Percentiles rank a stretch among this genome's conserved stretches.
These are phyloP conservation scores for Botrytis hyacinthi DNA, from an alignment of 2,329 filamentous ascomycete species.

Conservation along the genomic window DNA sequence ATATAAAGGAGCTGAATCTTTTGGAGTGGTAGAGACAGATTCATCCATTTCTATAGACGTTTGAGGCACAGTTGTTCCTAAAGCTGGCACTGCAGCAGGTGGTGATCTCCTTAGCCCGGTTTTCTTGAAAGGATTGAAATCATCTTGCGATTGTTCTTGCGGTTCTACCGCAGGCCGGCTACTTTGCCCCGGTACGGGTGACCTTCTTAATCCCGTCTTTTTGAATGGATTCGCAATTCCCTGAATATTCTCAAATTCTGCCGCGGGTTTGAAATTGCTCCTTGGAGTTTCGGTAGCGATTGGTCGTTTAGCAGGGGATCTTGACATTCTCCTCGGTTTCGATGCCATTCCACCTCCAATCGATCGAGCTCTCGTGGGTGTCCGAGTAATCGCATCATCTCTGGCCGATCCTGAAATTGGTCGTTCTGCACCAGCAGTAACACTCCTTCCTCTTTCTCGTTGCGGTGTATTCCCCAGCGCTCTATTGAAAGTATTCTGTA, in stretches of 20 bases:
- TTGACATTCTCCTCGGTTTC: slow-evolving; percentile 35
- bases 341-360: slow-evolving; percentile 29
- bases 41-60: not conserved
- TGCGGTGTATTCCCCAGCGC: slow-evolving; percentile 27
- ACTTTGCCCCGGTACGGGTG: slow-evolving; percentile 24
- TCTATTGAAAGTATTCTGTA: slow-evolving; percentile 34
- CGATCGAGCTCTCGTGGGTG: slow-evolving; percentile 22
- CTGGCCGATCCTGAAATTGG: slow-evolving; percentile 3
- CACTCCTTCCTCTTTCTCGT: slow-evolving; percentile 22
- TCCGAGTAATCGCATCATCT: slow-evolving; percentile 22
- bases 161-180: slow-evolving; percentile 1
- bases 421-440: slow-evolving; percentile 26
- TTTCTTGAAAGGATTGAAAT: slow-evolving; percentile 25
- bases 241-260: slow-evolving; percentile 15
- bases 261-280: slow-evolving; percentile 20
- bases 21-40: slow-evolving; percentile 21
- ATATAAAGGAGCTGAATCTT: slow-evolving; percentile 22
- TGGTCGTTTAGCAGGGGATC: slow-evolving; percentile 30
- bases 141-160: slow-evolving; percentile 18
- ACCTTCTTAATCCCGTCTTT: slow-evolving; percentile 35
- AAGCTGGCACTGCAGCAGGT: slow-evolving; percentile 7
- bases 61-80: not conserved
- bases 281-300: slow-evolving; percentile 16
- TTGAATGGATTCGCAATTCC: slow-evolving; percentile 33
- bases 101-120: slow-evolving; percentile 27